Conservation (phyloP, 768 basidiomycete genomes). For the Galerina marginata region DNA sequence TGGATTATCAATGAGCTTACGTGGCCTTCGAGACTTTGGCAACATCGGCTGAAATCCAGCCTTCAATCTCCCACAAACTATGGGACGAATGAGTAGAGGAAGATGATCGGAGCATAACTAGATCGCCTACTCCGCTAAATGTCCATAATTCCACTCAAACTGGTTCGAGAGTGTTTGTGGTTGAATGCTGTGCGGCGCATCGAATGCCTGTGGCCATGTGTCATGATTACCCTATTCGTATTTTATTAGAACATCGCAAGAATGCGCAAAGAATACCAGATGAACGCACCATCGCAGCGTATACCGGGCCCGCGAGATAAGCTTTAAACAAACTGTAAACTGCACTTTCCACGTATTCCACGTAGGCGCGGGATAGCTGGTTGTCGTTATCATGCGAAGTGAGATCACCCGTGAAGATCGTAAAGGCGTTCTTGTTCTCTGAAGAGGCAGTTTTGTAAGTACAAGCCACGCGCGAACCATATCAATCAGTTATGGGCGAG, state of each 20-base stretch:
- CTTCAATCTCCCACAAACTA: constrained; percentile 1
- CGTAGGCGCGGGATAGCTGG: neutral
- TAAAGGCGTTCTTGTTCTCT: neutral
- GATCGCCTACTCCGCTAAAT: neutral
- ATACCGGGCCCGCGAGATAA: neutral
- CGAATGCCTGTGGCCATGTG: constrained; percentile 2
- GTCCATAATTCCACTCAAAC: neutral
- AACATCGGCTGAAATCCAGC: constrained; percentile 5
- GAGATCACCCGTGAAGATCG: constrained; percentile 4
- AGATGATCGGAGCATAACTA: neutral
- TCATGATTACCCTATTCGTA: neutral
- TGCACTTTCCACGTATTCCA: constrained; percentile 3
- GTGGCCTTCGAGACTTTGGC: neutral
- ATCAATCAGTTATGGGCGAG: too few relatives aligned
- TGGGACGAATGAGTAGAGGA: neutral
- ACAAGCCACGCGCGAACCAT: neutral
- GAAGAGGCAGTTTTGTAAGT: neutral
- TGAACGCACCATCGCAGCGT: neutral
- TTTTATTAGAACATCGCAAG: neutral
- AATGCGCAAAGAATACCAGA: neutral
- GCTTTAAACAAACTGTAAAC: constrained; percentile 3
- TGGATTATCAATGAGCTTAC: neutral
- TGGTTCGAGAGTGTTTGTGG: neutral
- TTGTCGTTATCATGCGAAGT: constrained; percentile 6
- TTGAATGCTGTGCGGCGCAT: constrained; percentile 2